Evolutionary conservation across 108 stramenopile genomes (phyloP), one percentile per base, ranked within the genome.

Genomic region (Pseudonitzschia multiseries): DNA sequence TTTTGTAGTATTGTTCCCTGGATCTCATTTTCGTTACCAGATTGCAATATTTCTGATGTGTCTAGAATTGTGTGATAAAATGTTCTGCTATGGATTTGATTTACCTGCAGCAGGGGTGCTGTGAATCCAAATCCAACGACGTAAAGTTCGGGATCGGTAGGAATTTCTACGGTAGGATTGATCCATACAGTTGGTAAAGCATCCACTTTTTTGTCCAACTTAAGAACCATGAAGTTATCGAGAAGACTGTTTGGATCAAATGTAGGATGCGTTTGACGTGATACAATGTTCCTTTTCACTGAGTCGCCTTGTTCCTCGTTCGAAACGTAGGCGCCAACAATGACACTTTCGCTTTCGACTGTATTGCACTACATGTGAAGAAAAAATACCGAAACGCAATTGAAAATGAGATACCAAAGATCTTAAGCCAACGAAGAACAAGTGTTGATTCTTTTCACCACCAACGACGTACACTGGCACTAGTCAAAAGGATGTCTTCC

Each of bases 181-280:
- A 74, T 46, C 40, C 18, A 31, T 13, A 59, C 74, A 62, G 26
- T 26, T 3, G 54, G 42, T 20, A 65, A 33, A 15, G 42, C 12
- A 36, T 74, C 66, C 17, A 80, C 74, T 22, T 18, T 28, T 66
- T 43, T 20, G n/a, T 71, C 54, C 31, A 80, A 22, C 33, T 71
- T 74, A 50, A 80, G 18, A 33, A 80, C 18, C 79, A 80, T 80
- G 48, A 75, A 74, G 63, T 80, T 46, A 44, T 80, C 48, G 6
- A 46, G 40, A 2, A 64, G 27, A 24, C 50, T 63, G 4, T 40
- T 18, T 2, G 68, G 54, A 57, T 74, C 66, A 36, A 52, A 79
- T 17, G 27, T 21, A 2, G 67, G 62, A 69, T 79, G 79, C 13
- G 5, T 32, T 4, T 24, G 27, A 8, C 73, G 68, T 27, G 73